Base-by-base conservation (phyloP, 352 stramenopile genomes). In the Plasmopara viticola region DNA sequence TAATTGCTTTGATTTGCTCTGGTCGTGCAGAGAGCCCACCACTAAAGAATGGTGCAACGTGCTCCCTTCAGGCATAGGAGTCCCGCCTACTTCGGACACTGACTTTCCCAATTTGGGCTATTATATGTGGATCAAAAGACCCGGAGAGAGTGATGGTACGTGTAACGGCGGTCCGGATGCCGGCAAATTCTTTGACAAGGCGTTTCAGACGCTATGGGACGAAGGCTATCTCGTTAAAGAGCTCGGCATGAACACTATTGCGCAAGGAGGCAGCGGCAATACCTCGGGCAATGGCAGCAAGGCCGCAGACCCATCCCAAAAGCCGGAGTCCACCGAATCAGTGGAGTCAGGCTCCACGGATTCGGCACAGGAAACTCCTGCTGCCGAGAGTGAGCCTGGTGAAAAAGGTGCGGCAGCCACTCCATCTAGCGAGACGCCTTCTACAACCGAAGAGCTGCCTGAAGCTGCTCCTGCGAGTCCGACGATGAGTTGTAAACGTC, bases 81-180 rank as follows among this genome's bases (percentile, higher is more conserved):
- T 59, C 2, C 70, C 68, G 12, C 73, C 72, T 0, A 85, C 76
- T 1, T 66, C 56, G 9, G 51, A 78, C 28, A 87, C 76, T 2
- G 66, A 68, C 0, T 52, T 70, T 35, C 30, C 40, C 4, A 79
- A 83, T 47, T 46, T 90, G 2, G 77, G 87, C 59, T 87, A 87
- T 59, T 87, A 80, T 25, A 64, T 87, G 62, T 90, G 74, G 72
- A 68, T 86, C 44, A 90, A 90, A 49, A 62, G 64, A 15, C 74
- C 70, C 34, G 77, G 79, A 49, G 74, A 90, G 60, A 82, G 68
- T 30, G 79, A 90, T 46, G 79, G 79, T 44, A 57, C 47, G 44
- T 90, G 79, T 52, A 53, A 51, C 4, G 54, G 61, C 6, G 77
- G 74, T 3, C 62, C 77, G 0, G 44, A 48, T 0, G 77, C 77